Percentiles rank a stretch among this genome's conserved stretches.
These are phyloP conservation scores for Aspergillus versicolor DNA, from an alignment of 2,329 filamentous ascomycete species.

Conservation along the genomic window DNA sequence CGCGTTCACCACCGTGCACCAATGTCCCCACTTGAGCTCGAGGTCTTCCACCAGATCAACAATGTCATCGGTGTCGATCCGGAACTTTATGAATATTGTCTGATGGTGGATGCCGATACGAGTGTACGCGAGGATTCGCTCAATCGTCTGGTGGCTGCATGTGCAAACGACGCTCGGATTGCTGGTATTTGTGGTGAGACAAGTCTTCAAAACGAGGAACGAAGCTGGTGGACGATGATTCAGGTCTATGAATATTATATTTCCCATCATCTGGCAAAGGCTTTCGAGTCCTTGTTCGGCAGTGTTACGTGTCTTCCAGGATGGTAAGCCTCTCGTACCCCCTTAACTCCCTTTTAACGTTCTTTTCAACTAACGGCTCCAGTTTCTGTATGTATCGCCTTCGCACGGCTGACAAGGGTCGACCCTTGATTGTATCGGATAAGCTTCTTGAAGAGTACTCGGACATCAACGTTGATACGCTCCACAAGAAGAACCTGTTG, in stretches of 20 bases:
- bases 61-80: constrained; percentile 98
- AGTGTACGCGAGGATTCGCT: constrained; percentile 88
- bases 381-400: constrained; percentile 99
- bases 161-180: constrained; percentile 92
- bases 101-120: constrained; percentile 98
- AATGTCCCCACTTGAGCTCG: constrained; percentile 93
- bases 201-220: constrained; percentile 90
- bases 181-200: constrained; percentile 97
- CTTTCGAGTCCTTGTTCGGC: constrained; percentile 96
- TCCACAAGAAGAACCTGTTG: constrained; percentile 92
- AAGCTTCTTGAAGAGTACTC: constrained; percentile 84
- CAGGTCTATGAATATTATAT: constrained; percentile 99
- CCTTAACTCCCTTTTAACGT: not conserved
- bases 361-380: constrained; percentile 1
- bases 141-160: constrained; percentile 88
- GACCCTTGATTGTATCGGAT: constrained; percentile 90
- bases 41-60: constrained; percentile 99
- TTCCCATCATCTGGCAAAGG: constrained; percentile 93
- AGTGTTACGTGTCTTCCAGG: constrained; percentile 98
- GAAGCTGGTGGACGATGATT: constrained; percentile 99
- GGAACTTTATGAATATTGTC: constrained; percentile 91
- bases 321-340: constrained; percentile 68
- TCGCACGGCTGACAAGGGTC: constrained; percentile 88
- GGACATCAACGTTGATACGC: constrained; percentile 84
- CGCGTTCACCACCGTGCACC: constrained; percentile 90